Conservation (phyloP, 2,329 filamentous ascomycete species). For the Aspergillus awamori region DNA sequence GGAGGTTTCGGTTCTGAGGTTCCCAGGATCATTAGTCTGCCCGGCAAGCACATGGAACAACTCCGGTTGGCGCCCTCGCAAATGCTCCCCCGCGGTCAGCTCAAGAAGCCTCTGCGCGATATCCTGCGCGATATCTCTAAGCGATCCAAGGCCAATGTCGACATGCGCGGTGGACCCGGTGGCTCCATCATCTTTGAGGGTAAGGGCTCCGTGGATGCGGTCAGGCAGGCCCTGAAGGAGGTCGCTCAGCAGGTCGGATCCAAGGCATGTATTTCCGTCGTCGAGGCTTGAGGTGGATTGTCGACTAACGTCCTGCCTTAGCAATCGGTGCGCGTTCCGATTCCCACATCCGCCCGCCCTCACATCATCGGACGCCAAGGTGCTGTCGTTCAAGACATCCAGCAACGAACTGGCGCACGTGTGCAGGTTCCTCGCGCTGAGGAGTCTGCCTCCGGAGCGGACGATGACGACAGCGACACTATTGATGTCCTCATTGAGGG, state of each 20-base stretch:
- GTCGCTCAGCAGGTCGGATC: conserved; percentile 84
- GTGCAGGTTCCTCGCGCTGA: conserved; percentile 87
- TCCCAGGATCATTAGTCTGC: conserved; percentile 70
- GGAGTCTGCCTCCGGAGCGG: conserved; percentile 64
- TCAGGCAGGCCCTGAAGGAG: conserved; percentile 86
- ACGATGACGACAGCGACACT: conserved; percentile 74
- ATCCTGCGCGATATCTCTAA: conserved; percentile 90
- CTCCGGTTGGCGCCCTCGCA: conserved; percentile 74
- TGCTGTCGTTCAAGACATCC: conserved; percentile 83
- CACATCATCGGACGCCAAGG: conserved; percentile 94
- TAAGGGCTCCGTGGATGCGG: conserved; percentile 78
- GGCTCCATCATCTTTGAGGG: conserved; percentile 81
- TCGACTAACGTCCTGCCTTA: conserved; percentile 32
- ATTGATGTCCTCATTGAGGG: conserved; percentile 90
- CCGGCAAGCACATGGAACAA: conserved; percentile 78
- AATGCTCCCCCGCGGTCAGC: conserved; percentile 72
- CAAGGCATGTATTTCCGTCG: conserved; percentile 62
- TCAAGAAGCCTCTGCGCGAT: conserved; percentile 83
- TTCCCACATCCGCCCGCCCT: conserved; percentile 80
- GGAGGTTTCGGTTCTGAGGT: conserved; percentile 34
- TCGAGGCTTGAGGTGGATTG: neutral
- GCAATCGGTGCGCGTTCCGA: conserved; percentile 72
- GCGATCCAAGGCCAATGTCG: conserved; percentile 83
- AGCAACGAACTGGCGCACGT: conserved; percentile 84
- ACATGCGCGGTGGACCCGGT: conserved; percentile 71